Evolutionary conservation across 345 rosid genomes (phyloP), one percentile per base, ranked within the genome.

Genomic region (Schrenkiella parvula): DNA sequence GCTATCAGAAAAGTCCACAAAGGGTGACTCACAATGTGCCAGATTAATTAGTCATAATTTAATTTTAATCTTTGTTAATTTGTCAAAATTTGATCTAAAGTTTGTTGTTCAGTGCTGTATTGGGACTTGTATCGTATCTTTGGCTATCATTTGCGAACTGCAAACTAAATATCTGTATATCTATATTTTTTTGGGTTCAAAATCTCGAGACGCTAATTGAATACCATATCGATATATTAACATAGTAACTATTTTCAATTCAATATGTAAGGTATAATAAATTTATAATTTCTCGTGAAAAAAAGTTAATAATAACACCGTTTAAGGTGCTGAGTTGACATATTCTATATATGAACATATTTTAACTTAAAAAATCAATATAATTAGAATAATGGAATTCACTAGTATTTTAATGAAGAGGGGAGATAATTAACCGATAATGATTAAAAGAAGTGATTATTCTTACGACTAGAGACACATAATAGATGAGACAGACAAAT

Each of bases 381-480:
- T 17, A 17, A 41, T 13, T 38, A 8, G 11, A 18, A 12, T n/a
- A 32, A 34, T 75, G 51, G 4, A 42, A 28, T 62, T 68, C 22
- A 47, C 44, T 44, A 44, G 21, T 48, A 41, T 51, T 60, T 67
- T 60, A 67, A 51, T 35, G 59, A 43, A 62, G 47, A 66, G 18
- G 62, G 17, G 31, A 74, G 14, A 68, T 75, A 18, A 23, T 23
- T 23, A 23, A 53, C 22, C 19, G 52, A 70, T 70, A 29, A 70
- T 76, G 66, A 76, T 70, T 70, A 64, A 38, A 53, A 56, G 54
- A 70, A 55, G 80, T 70, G 61, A 76, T 69, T 70, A 76, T 29
- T 54, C 25, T 70, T 23, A 69, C 26, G 79, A 76, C 79, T 43
- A 68, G 34, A 55, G 75, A 70, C 75, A 63, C 71, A 69, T n/a